Base-by-base conservation (phyloP, 2,329 filamentous ascomycete species). In the Lachnellula willkommii region DNA sequence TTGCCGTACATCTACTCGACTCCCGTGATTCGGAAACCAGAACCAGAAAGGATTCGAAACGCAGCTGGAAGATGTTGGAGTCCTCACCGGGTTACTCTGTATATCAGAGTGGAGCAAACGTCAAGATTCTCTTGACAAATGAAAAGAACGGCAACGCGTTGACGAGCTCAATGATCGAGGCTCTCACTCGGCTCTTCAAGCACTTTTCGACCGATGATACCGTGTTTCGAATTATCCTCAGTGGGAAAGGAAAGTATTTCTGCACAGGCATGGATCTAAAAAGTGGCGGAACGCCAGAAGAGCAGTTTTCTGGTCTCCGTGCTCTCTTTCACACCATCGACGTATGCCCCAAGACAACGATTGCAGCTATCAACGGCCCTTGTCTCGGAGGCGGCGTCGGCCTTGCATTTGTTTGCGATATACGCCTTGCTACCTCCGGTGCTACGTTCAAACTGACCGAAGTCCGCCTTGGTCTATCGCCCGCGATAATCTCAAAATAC, bases 321-420 rank as follows among this genome's bases (percentile, higher is more conserved):
- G 51, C 57, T 1, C 65, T 76, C 0, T 71, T 76, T 55, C 65
- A 71, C 5, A 65, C 65, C 0, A 74, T 77, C 17, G 73, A 75
- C 39, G 59, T 58, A 1, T 71, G 66, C 0, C 70, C 73, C 12
- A 73, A 77, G 50, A 69, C 70, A 1, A 77, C 73, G 0, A 72
- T 77, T 37, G 73, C 74, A 1, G 65, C 60, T 3, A 57, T 77
- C 28, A 74, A 77, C 36, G 74, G 75, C 0, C 72, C 74, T 2
- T 69, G 70, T 3, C 75, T 73, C 53, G 75, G 74, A 1, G 74
- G 73, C 1, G 75, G 75, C 0, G 72, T 76, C 2, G 75, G 75
- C 0, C 63, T 77, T 0, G 73, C 72, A 0, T 75, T 75, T 59
- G 66, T 68, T 1, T 77, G 74, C 59, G 74, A 77, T 53, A 61